Base-by-base conservation (phyloP, 2,329 filamentous ascomycete genomes). In the Fusarium sp. region DNA sequence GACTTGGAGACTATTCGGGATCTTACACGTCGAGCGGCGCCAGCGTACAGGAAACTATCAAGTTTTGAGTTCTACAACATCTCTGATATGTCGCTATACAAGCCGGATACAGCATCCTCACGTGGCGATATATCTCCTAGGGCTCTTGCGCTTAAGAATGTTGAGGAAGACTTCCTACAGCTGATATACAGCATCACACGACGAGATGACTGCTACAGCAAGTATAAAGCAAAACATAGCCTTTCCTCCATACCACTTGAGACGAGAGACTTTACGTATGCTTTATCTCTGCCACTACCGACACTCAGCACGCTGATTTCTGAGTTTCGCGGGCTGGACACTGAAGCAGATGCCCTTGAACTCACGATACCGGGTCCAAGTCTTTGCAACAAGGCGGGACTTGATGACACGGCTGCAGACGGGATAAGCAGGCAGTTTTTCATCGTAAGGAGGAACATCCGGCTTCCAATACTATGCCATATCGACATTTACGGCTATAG, bases 51-150 rank as follows among this genome's bases (percentile, higher is more conserved):
- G 1, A 59, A 14, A 4, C 11, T 66, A 1, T 66, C 63, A 0
- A 50, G 18, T 7, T 65, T 65, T 11, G 63, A 66, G 33, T 66
- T 65, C 6, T 65, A 52, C 5, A 66, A 66, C 14, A 45, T 45
- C 3, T 65, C 61, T 7, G 50, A 66, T 5, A 45, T 20, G 27
- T 22, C 27, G 0, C 13, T 59, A 0, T 35, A 2, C 4, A 65
- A 35, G 2, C 20, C 17, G 1, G 29, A 22, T 4, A 4, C 6
- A 0, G 3, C 12, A 3, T 10, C 63, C 0, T 41, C 20, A 3
- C 38, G 63, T 3, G 63, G 61, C 0, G 63, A 66, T 41, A 6
- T 59, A 11, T 66, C 61, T 0, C 63, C 63, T 1, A 18, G 61
- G 1, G 63, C 63, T n/a, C 50, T 66, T 6, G 61, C 63, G 3